phyloP scores from a whole-genome alignment of 176 grass and related monocot genomes.

The Ampelocalamus luodianensis region DNA sequence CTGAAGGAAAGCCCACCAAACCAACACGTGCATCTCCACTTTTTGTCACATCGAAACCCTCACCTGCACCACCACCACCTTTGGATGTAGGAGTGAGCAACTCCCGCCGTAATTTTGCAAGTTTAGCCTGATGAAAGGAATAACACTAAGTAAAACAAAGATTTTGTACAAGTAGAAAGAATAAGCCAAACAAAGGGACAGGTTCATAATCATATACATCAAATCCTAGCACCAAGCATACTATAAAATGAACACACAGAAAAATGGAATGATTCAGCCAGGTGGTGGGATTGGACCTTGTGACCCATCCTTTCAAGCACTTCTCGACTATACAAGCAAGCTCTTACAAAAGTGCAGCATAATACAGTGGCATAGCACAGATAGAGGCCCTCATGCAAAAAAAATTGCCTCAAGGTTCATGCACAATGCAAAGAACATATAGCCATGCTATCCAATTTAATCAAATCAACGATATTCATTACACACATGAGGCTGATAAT shows the following conservation, averaged over 20 bases:
- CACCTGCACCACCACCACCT: constrained; percentile 84
- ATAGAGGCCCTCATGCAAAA: neutral
- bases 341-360: neutral
- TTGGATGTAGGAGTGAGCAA: constrained; percentile 80
- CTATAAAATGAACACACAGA: neutral
- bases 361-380: neutral
- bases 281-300: neutral
- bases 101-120: constrained; percentile 89
- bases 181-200: neutral
- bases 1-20: constrained; percentile 93
- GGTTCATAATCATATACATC: neutral
- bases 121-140: constrained; percentile 73
- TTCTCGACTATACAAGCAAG: neutral
- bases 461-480: neutral
- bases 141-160: constrained; percentile 17
- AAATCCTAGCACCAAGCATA: neutral
- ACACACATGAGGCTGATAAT: neutral
- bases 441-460: neutral
- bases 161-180: neutral
- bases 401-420: neutral
- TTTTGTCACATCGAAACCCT: constrained; percentile 98
- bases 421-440: neutral
- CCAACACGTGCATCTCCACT: constrained; percentile 96
- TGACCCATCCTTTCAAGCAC: neutral
- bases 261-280: neutral